Evolutionary conservation across 345 rosid species (phyloP), one percentile per base, ranked within the genome.

Genomic region (Eucalyptus sideroxylon): DNA sequence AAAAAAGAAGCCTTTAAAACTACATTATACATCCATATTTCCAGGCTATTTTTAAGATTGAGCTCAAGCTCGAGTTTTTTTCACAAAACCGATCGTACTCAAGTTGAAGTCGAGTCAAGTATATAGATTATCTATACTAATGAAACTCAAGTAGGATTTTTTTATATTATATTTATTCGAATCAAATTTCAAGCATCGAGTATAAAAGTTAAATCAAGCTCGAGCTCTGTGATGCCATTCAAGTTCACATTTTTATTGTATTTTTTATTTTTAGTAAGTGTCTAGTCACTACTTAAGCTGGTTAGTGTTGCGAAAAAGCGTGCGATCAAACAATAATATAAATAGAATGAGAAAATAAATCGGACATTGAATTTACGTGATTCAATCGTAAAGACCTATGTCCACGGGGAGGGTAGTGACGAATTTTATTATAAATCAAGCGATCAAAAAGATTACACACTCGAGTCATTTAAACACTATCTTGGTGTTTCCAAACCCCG

Each of bases 151-250:
- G 77, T 2, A n/a, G 9, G 77, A n/a, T 14, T 65, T 65, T 65
- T 65, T 65, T 30, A 30, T n/a, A 1, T 7, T n/a, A 65, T 19
- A 65, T 65, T 10, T 30, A n/a, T 15, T 65, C 9, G 0, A 65
- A 65, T 65, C 37, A n/a, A 14, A n/a, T 65, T 30, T n/a, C 9
- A 0, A 65, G 37, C 37, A n/a, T 31, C 3, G 0, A 15, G 3
- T 30, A 65, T 60, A 30, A 7, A 65, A 30, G 21, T n/a, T 65
- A 16, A 7, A 65, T 65, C 77, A 30, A 65, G 72, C 17, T 65
- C 4, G 8, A 65, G 72, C 37, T 65, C 37, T 40, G 5, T 40
- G 42, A 40, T 40, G 42, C n/a, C 0, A 4, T 60, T 60, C 69
- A 60, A 60, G 16, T 60, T 60, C 69, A 60, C 31, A 3, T 60